Conservation (phyloP, 331 rosid genomes). For the Acacia concinna region DNA sequence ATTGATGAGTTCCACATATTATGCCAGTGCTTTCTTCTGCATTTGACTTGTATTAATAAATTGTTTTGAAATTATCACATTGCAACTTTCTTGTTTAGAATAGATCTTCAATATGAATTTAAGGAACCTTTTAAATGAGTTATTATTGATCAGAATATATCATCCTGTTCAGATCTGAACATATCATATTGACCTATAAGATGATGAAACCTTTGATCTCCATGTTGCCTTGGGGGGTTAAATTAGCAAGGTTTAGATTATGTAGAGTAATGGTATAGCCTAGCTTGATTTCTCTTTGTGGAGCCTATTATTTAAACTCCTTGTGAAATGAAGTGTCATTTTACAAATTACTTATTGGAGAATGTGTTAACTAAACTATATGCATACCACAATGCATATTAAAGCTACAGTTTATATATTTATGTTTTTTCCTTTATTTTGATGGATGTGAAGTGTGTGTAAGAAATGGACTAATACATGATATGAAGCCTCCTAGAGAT, state of each 20-base stretch:
- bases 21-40: constrained; percentile 12
- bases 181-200: background rate
- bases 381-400: too few species aligned
- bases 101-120: constrained; percentile 14
- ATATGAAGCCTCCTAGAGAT: too few species aligned
- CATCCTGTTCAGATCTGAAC: background rate
- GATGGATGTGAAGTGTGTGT: background rate
- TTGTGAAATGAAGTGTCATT: background rate
- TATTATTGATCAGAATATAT: background rate
- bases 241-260: background rate
- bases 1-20: constrained; percentile 11
- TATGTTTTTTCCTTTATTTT: background rate
- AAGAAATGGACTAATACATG: background rate
- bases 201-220: background rate
- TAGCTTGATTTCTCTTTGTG: background rate
- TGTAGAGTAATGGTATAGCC: background rate
- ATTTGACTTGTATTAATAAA: constrained; percentile 10
- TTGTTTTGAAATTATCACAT: constrained; percentile 21
- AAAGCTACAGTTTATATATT: too few species aligned
- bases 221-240: background rate
- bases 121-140: background rate
- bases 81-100: background rate
- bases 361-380: background rate
- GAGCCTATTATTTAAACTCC: background rate
- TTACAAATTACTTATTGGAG: background rate